Percentiles rank a stretch among this genome's conserved stretches.
phyloP scores from a whole-genome alignment of 2,329 filamentous ascomycete genomes.

The Fusarium poae region DNA sequence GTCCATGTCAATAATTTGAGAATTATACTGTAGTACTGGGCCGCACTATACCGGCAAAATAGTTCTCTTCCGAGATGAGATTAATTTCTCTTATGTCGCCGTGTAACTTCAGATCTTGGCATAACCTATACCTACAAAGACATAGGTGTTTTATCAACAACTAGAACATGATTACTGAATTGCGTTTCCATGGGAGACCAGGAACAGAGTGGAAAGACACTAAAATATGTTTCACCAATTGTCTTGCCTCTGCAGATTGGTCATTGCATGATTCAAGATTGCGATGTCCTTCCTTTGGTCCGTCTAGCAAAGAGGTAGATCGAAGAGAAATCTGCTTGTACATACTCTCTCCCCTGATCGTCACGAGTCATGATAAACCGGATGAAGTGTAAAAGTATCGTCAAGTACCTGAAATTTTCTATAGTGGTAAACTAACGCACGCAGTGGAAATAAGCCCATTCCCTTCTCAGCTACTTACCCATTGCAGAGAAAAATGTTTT shows the following conservation, averaged over 20 bases:
- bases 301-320: not conserved
- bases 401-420: slow-evolving; percentile 19
- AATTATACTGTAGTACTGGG: not conserved
- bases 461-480: not conserved
- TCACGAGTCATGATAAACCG: slow-evolving; percentile 18
- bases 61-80: slow-evolving; percentile 16
- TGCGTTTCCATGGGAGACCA: slow-evolving; percentile 34
- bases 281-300: slow-evolving; percentile 15
- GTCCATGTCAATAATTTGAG: slow-evolving; percentile 8
- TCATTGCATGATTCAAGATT: slow-evolving; percentile 22
- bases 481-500: slow-evolving; percentile 14
- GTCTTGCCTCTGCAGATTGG: slow-evolving; percentile 22
- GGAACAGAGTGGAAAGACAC: not conserved
- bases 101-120: slow-evolving; percentile 13
- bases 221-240: slow-evolving; percentile 33
- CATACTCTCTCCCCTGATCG: not conserved
- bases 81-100: not conserved
- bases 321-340: not conserved
- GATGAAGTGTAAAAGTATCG: not conserved
- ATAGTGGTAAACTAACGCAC: not conserved
- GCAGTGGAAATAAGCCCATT: slow-evolving; percentile 1
- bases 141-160: not conserved
- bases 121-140: not conserved
- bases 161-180: slow-evolving; percentile 15
- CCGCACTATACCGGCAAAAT: slow-evolving; percentile 1